These are phyloP conservation scores for Verticillium nonalfalfae DNA, from an alignment of 2,329 filamentous ascomycete species.

Conservation along the genomic window DNA sequence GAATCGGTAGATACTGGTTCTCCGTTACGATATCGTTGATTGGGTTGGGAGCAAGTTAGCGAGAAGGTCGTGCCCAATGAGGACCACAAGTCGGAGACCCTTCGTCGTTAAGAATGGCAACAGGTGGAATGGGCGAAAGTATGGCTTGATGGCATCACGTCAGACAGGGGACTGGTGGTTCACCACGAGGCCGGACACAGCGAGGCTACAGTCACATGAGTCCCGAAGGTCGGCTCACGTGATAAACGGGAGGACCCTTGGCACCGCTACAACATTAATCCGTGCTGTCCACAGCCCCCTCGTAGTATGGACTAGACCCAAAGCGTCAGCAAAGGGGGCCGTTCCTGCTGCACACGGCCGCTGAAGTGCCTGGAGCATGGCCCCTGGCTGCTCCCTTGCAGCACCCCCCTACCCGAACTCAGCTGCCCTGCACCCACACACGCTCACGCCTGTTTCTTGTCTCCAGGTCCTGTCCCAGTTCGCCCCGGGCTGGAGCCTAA, in stretches of 20 bases:
- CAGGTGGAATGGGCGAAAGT: neutral
- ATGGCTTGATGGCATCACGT: neutral
- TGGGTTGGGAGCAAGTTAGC: too few relatives aligned
- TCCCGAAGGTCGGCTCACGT: neutral
- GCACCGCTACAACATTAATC: neutral
- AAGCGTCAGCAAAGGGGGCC: neutral
- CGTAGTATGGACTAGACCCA: neutral
- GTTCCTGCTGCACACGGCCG: neutral
- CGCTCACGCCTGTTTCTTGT: neutral
- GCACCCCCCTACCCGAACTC: constrained; percentile 8
- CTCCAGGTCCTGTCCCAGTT: neutral
- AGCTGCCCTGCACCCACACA: constrained; percentile 1
- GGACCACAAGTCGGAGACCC: neutral
- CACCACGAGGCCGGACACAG: neutral
- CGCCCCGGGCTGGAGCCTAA: neutral
- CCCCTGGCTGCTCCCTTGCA: constrained; percentile 2
- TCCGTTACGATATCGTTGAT: too few relatives aligned
- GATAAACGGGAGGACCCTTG: neutral
- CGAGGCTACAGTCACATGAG: neutral
- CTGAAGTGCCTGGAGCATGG: constrained; percentile 1
- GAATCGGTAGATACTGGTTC: too few relatives aligned
- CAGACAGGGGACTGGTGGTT: neutral
- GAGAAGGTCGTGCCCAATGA: neutral
- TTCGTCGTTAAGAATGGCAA: neutral
- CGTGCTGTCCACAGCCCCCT: neutral